Conservation (phyloP, 2,329 filamentous ascomycete species). For the Aspergillus hortae region DNA sequence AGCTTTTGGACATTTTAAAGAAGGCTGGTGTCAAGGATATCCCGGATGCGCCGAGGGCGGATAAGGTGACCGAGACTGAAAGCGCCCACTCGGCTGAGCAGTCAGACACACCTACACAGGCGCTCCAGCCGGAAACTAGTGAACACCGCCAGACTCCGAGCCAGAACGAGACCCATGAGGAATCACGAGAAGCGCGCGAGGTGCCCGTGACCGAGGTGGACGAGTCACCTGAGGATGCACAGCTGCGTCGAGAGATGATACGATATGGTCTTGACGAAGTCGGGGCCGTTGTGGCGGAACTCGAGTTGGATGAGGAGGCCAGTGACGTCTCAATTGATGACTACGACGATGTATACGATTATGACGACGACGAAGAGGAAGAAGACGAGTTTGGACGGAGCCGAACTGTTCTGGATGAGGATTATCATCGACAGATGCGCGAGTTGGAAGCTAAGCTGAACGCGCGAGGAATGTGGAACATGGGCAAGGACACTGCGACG, state of each 20-base stretch:
- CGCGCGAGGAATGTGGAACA: slow-evolving; percentile 53
- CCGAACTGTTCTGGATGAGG: slow-evolving; percentile 65
- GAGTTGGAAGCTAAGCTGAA: slow-evolving; percentile 75
- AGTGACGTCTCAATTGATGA: slow-evolving; percentile 52
- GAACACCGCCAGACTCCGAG: neutral
- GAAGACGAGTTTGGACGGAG: slow-evolving; percentile 73
- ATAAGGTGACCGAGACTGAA: slow-evolving; percentile 1
- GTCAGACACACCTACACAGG: neutral
- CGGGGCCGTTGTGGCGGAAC: slow-evolving; percentile 85
- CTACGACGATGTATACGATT: slow-evolving; percentile 51
- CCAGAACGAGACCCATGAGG: slow-evolving; percentile 10
- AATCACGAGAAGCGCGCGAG: slow-evolving; percentile 19
- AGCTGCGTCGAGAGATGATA: slow-evolving; percentile 81
- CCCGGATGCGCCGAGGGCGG: slow-evolving; percentile 16
- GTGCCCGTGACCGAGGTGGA: slow-evolving; percentile 62
- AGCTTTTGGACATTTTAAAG: slow-evolving; percentile 68
- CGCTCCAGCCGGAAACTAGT: neutral
- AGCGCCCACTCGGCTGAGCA: neutral
- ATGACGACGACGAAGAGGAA: slow-evolving; percentile 52
- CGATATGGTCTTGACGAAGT: slow-evolving; percentile 85
- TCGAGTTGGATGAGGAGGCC: slow-evolving; percentile 70
- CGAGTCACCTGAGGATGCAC: slow-evolving; percentile 77
- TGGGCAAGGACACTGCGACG: slow-evolving; percentile 48
- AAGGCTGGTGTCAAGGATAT: slow-evolving; percentile 68
- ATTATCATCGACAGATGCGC: slow-evolving; percentile 78